Conservation (phyloP, 352 stramenopile species). For the Pythium coloratum region DNA sequence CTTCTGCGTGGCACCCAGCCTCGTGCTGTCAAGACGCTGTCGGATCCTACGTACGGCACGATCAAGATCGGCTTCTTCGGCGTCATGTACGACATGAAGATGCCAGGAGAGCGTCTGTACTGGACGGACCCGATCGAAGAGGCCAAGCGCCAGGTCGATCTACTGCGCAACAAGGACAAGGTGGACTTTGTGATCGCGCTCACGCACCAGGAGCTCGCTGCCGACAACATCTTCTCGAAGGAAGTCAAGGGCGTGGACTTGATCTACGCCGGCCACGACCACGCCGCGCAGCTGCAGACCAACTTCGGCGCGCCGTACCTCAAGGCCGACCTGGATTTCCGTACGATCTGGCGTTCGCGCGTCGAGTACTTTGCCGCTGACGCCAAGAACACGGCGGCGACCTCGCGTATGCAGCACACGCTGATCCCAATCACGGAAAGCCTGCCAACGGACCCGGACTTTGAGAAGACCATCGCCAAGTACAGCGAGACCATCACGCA, state of each 20-base stretch:
- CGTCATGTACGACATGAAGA: constrained; percentile 81
- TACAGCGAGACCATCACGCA: constrained; percentile 46
- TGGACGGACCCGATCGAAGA: constrained; percentile 67
- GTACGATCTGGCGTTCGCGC: constrained; percentile 60
- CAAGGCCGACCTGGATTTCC: constrained; percentile 75
- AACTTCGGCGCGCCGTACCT: constrained; percentile 73
- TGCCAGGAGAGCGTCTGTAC: constrained; percentile 56
- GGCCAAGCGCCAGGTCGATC: constrained; percentile 44
- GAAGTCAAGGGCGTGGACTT: constrained; percentile 62
- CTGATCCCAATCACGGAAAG: constrained; percentile 55
- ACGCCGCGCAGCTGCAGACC: constrained; percentile 71
- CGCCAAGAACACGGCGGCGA: constrained; percentile 28
- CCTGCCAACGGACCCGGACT: constrained; percentile 45
- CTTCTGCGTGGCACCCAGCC: constrained; percentile 56
- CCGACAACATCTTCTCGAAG: constrained; percentile 73
- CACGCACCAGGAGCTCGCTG: constrained; percentile 64
- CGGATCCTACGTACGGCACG: constrained; percentile 34
- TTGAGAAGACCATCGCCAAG: constrained; percentile 52
- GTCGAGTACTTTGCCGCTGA: constrained; percentile 51
- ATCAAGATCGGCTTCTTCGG: constrained; percentile 69
- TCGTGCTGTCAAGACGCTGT: constrained; percentile 53
- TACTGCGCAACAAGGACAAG: constrained; percentile 22
- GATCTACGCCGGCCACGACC: constrained; percentile 73
- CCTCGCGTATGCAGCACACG: constrained; percentile 49
- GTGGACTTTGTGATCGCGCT: constrained; percentile 78